Percentiles rank a stretch among this genome's conserved stretches.
Evolutionary conservation across 1,284 basidiomycete genomes (phyloP).

Genomic region (Rhodotorula sp.): DNA sequence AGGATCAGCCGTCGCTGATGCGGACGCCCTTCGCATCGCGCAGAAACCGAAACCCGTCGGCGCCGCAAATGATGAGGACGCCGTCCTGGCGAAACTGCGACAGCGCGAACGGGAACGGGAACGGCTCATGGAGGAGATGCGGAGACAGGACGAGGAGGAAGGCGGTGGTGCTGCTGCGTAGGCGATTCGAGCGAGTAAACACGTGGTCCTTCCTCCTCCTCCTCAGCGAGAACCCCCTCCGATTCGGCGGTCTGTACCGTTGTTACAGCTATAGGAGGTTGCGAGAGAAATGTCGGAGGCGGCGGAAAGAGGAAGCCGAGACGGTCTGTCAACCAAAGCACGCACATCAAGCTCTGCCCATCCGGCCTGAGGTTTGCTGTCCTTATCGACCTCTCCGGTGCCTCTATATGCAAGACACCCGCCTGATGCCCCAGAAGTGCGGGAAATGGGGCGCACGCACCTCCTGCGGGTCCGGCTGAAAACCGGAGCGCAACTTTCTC

Average conservation of each 20-base stretch:
- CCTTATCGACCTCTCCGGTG: too few species aligned
- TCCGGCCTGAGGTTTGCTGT: neutral
- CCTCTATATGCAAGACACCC: too few species aligned
- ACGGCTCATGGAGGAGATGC: conserved; percentile 40
- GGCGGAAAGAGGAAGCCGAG: too few species aligned
- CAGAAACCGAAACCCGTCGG: neutral
- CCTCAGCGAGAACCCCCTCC: neutral
- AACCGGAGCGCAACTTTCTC: too few species aligned
- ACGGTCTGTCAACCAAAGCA: too few species aligned
- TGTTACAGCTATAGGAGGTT: too few species aligned
- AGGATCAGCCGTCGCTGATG: too few species aligned
- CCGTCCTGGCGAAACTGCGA: conserved; percentile 31
- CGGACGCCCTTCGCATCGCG: neutral
- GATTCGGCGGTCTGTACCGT: too few species aligned
- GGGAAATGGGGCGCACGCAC: neutral
- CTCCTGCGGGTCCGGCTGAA: neutral
- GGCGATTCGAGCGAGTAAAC: neutral
- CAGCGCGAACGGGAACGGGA: conserved; percentile 35
- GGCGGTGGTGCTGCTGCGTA: conserved; percentile 5
- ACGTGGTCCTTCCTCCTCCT: neutral
- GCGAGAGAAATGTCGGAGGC: too few species aligned
- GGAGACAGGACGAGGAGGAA: conserved; percentile 35
- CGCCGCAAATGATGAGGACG: conserved; percentile 23
- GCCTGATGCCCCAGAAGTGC: neutral
- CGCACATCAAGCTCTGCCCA: too few species aligned